Percentiles rank a stretch among this genome's conserved stretches.
These are phyloP conservation scores for Daldinia sp. DNA, from an alignment of 2,329 filamentous ascomycete genomes.

Conservation along the genomic window DNA sequence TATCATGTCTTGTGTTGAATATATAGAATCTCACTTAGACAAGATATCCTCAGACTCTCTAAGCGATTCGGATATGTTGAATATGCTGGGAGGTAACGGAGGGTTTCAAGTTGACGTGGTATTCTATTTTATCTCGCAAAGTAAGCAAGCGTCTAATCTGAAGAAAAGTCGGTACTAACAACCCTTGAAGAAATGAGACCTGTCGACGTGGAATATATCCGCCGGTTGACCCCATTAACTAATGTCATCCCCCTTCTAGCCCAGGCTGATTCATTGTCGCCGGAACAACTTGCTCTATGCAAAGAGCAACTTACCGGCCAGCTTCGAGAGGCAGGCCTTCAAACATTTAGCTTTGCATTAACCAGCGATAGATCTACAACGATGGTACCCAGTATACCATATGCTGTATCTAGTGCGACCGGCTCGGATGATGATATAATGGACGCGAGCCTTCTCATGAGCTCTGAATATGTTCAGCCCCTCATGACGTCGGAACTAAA, in stretches of 20 bases:
- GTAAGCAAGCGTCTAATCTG: slow-evolving; percentile 61
- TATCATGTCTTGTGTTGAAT: slow-evolving; percentile 72
- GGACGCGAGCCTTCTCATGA: slow-evolving; percentile 95
- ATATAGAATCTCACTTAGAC: slow-evolving; percentile 77
- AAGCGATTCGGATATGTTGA: slow-evolving; percentile 79
- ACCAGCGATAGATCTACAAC: slow-evolving; percentile 46
- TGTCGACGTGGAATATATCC: slow-evolving; percentile 78
- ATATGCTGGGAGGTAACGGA: slow-evolving; percentile 82
- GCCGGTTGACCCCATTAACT: slow-evolving; percentile 76
- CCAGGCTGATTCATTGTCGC: slow-evolving; percentile 76
- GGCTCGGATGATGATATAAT: slow-evolving; percentile 82
- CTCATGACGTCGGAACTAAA: slow-evolving; percentile 80
- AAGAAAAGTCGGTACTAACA: slow-evolving; percentile 8
- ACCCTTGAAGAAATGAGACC: slow-evolving; percentile 63
- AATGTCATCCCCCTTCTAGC: slow-evolving; percentile 89
- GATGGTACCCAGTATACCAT: slow-evolving; percentile 63
- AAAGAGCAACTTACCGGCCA: slow-evolving; percentile 71
- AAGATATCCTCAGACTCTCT: slow-evolving; percentile 74
- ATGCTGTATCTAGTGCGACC: slow-evolving; percentile 80
- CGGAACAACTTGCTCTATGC: slow-evolving; percentile 66
- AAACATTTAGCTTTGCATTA: slow-evolving; percentile 74
- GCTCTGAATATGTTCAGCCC: slow-evolving; percentile 87
- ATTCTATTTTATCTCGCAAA: slow-evolving; percentile 81
- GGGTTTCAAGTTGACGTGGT: slow-evolving; percentile 87
- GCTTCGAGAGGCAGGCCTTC: slow-evolving; percentile 68